These are phyloP conservation scores for Iberis pinnata DNA, from an alignment of 345 rosid genomes.

Conservation along the genomic window DNA sequence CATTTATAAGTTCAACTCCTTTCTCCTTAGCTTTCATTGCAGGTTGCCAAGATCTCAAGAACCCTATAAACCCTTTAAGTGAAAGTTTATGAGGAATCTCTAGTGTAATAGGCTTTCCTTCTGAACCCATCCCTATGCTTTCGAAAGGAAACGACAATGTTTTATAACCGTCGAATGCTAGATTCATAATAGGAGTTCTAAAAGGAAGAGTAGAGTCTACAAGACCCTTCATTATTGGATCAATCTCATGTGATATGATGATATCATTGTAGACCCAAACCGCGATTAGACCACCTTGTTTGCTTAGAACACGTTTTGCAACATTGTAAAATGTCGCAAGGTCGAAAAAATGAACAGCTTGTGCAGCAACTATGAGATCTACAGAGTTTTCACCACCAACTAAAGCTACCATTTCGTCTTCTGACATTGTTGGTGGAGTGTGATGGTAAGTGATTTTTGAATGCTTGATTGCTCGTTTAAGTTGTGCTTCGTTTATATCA, in stretches of 20 bases:
- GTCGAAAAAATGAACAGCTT: slow-evolving; percentile 57
- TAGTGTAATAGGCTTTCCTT: slow-evolving; percentile 44
- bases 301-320: slow-evolving; percentile 42
- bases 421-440: slow-evolving; percentile 22
- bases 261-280: slow-evolving; percentile 51
- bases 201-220: slow-evolving; percentile 45
- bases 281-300: slow-evolving; percentile 51
- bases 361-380: slow-evolving; percentile 42
- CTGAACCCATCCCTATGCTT: slow-evolving; percentile 42
- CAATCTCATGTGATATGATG: slow-evolving; percentile 39
- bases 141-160: slow-evolving; percentile 57
- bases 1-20: slow-evolving; percentile 57
- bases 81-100: slow-evolving; percentile 46
- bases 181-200: slow-evolving; percentile 34
- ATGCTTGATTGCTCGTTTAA: slow-evolving; percentile 24
- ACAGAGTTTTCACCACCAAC: slow-evolving; percentile 26
- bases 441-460: slow-evolving; percentile 27
- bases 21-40: slow-evolving; percentile 43
- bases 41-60: slow-evolving; percentile 45
- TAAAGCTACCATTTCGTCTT: slow-evolving; percentile 27
- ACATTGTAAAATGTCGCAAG: slow-evolving; percentile 42
- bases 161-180: slow-evolving; percentile 36
- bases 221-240: slow-evolving; percentile 37
- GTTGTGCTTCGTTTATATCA: slow-evolving; percentile 27
- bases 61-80: slow-evolving; percentile 39